Evolutionary conservation across 2,329 filamentous ascomycete species (phyloP).

Genomic region (Trichoderma koningii): DNA sequence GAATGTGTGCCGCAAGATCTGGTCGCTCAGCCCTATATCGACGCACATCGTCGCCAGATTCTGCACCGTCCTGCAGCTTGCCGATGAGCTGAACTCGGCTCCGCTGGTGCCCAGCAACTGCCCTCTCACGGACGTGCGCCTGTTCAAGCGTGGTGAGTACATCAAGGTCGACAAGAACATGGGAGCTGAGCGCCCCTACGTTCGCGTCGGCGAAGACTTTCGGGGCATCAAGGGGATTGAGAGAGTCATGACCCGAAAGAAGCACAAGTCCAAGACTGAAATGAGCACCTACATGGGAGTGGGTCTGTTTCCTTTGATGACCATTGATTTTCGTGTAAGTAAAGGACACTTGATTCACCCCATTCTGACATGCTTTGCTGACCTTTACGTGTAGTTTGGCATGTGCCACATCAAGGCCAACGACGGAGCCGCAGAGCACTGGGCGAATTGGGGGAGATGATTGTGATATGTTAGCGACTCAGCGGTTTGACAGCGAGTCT

Average conservation of each 20-base stretch:
- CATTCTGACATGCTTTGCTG: not conserved
- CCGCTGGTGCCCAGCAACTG: not conserved
- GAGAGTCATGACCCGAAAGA: not conserved
- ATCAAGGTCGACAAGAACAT: not conserved
- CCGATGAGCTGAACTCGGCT: not conserved
- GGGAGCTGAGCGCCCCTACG: not conserved
- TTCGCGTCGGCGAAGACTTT: not conserved
- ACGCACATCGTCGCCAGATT: not conserved
- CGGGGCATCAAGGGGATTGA: not conserved
- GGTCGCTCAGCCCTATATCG: not conserved
- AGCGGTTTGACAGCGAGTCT: no score
- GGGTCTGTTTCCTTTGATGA: not conserved
- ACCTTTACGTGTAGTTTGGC: not conserved
- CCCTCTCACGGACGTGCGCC: not conserved
- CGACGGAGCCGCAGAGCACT: no score
- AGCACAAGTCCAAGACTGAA: no score
- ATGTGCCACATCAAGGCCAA: not conserved
- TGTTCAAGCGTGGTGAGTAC: not conserved
- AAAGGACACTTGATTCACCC: not conserved
- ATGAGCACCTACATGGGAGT: no score
- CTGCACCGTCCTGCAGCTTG: constrained; percentile 1
- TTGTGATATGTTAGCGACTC: no score
- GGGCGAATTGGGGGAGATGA: no score
- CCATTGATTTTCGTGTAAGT: not conserved
- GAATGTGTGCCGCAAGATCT: not conserved